These are phyloP conservation scores for Pseudopyrenochaeta lycopersici DNA, from an alignment of 2,329 filamentous ascomycete genomes.

Conservation along the genomic window DNA sequence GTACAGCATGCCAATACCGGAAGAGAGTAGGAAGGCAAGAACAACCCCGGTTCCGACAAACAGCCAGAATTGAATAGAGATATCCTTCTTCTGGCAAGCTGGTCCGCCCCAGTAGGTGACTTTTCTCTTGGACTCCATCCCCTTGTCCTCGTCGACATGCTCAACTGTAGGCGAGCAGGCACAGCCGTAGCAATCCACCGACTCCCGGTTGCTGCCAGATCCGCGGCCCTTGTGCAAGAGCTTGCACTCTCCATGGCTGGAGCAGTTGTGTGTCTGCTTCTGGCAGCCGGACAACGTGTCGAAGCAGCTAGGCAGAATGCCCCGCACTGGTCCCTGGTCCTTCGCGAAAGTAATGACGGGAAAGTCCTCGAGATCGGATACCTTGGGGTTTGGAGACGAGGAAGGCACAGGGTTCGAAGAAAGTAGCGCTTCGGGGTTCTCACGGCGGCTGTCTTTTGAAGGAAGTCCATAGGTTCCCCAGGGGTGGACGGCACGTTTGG, in stretches of 20 bases:
- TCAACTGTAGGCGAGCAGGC: conserved; percentile 71
- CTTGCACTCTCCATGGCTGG: conserved; percentile 79
- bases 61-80: conserved; percentile 89
- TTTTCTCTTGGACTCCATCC: conserved; percentile 59
- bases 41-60: conserved; percentile 78
- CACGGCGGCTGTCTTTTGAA: conserved; percentile 34
- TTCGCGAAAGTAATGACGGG: conserved; percentile 32
- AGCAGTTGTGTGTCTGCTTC: conserved; percentile 78
- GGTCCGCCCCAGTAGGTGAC: conserved; percentile 82
- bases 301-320: conserved; percentile 78
- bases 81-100: conserved; percentile 89
- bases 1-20: conserved; percentile 80
- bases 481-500: conserved; percentile 43
- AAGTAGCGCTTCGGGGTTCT: conserved; percentile 43
- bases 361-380: conserved; percentile 40
- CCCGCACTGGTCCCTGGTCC: conserved; percentile 50
- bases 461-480: conserved; percentile 49
- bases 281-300: conserved; percentile 72
- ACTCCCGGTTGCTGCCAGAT: conserved; percentile 50
- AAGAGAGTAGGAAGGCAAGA: conserved; percentile 72
- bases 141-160: conserved; percentile 58
- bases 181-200: conserved; percentile 77
- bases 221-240: conserved; percentile 65
- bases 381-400: conserved; percentile 28
- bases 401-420: conserved; percentile 38